These are phyloP conservation scores for Hylodesmum podocarpum DNA, from an alignment of 306 rosid genomes.

Conservation along the genomic window DNA sequence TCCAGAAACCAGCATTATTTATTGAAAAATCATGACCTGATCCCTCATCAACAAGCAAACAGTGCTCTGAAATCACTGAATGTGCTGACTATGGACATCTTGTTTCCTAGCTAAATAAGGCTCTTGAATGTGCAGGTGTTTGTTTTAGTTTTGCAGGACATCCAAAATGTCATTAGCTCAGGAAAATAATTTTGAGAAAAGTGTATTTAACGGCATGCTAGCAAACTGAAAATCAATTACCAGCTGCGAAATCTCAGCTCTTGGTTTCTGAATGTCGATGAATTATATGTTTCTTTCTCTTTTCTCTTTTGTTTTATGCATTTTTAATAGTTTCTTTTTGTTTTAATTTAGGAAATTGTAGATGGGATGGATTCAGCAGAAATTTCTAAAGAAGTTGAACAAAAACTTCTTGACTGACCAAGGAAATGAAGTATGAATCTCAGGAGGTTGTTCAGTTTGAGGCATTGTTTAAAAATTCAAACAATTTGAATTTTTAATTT, in stretches of 20 bases:
- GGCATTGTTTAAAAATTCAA: not conserved
- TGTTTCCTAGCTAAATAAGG: slow-evolving; percentile 33
- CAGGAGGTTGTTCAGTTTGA: not conserved
- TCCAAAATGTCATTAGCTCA: not conserved
- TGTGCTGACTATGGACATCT: slow-evolving; percentile 42
- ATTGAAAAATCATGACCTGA: slow-evolving; percentile 31
- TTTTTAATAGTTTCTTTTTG: not conserved
- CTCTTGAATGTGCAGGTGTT: slow-evolving; percentile 7
- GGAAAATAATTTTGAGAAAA: not conserved
- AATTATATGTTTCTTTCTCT: not conserved
- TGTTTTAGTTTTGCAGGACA: not conserved
- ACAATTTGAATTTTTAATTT: not conserved
- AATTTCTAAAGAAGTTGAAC: slow-evolving; percentile 23
- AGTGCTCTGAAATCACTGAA: slow-evolving; percentile 32
- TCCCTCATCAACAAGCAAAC: slow-evolving; percentile 6
- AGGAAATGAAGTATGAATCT: slow-evolving; percentile 42
- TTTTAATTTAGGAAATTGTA: slow-evolving; percentile 1
- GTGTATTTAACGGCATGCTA: not conserved
- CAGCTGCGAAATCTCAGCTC: slow-evolving; percentile 42
- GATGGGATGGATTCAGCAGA: slow-evolving; percentile 44
- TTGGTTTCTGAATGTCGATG: slow-evolving; percentile 43
- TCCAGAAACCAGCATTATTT: slow-evolving; percentile 39
- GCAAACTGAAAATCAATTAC: slow-evolving; percentile 18
- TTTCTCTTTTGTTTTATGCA: not conserved
- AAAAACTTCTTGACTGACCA: slow-evolving; percentile 41